Conservation (phyloP, 805 yeast species). For the Starmera pachycereana region DNA sequence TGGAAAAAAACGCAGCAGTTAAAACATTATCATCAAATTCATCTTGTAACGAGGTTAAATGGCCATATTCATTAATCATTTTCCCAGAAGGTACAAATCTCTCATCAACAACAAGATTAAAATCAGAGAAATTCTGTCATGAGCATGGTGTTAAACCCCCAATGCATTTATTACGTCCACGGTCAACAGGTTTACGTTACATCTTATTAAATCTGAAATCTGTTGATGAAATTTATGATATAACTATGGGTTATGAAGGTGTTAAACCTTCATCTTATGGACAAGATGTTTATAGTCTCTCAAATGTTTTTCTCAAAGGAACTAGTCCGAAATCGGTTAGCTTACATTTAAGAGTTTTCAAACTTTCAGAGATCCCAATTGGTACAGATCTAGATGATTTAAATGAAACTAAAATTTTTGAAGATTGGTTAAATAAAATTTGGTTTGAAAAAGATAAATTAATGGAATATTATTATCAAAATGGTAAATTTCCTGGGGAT, state of each 20-base stretch:
- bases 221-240: slow-evolving; percentile 59
- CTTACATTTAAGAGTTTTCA: slow-evolving; percentile 51
- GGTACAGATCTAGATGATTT: slow-evolving; percentile 32
- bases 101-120: slow-evolving; percentile 50
- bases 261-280: slow-evolving; percentile 55
- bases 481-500: slow-evolving; percentile 27
- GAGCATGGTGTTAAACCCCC: slow-evolving; percentile 39
- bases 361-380: slow-evolving; percentile 54
- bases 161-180: slow-evolving; percentile 68
- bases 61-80: slow-evolving; percentile 62
- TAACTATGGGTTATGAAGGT: slow-evolving; percentile 78
- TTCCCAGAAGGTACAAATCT: slow-evolving; percentile 95
- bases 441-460: slow-evolving; percentile 77
- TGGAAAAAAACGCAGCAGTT: slow-evolving; percentile 2
- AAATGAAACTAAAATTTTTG: slow-evolving; percentile 38
- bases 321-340: slow-evolving; percentile 58
- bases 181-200: slow-evolving; percentile 68
- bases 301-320: slow-evolving; percentile 55
- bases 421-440: slow-evolving; percentile 58
- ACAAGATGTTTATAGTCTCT: slow-evolving; percentile 64
- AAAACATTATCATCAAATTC: too few relatives aligned
- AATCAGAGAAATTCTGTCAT: slow-evolving; percentile 47
- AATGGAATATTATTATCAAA: slow-evolving; percentile 48
- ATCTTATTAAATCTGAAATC: slow-evolving; percentile 48
- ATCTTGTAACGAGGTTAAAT: slow-evolving; percentile 15